A percentile compares a stretch with the other conserved stretches of the same genome.
These are phyloP conservation scores for Acacia pycnantha DNA, from an alignment of 331 rosid genomes.

Conservation along the genomic window DNA sequence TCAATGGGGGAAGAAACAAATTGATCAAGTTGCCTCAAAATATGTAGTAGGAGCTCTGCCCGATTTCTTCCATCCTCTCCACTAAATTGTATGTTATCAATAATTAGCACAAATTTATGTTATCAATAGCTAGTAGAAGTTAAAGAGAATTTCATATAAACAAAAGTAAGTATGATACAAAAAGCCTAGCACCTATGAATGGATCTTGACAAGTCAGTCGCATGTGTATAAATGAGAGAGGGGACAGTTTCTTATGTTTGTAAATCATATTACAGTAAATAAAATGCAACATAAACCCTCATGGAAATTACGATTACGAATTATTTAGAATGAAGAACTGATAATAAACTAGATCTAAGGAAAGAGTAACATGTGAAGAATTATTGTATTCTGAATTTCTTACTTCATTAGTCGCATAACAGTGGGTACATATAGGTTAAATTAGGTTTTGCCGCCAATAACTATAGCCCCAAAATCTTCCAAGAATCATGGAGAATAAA, in stretches of 20 bases:
- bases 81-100: slow-evolving; percentile 43
- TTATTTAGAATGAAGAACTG: slow-evolving; percentile 6
- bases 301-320: slow-evolving; percentile 10
- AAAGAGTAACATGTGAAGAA: neutral
- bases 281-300: neutral
- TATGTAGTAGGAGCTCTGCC: slow-evolving; percentile 82
- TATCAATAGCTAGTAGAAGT: slow-evolving; percentile 19
- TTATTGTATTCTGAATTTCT: no score
- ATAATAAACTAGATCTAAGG: slow-evolving; percentile 9
- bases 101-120: slow-evolving; percentile 33
- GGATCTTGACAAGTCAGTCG: neutral
- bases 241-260: neutral
- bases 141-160: slow-evolving; percentile 12
- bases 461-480: no score
- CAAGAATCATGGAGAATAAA: no score
- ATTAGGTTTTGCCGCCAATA: no score
- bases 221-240: neutral
- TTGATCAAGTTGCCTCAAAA: slow-evolving; percentile 94
- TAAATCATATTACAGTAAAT: neutral
- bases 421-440: no score
- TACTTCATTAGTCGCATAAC: no score
- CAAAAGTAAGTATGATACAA: neutral
- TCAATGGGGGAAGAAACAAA: slow-evolving; percentile 83
- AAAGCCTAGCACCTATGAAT: neutral
- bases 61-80: slow-evolving; percentile 99